Base-by-base conservation (phyloP, 257 asterid species). In the Voacanga thouarsii region DNA sequence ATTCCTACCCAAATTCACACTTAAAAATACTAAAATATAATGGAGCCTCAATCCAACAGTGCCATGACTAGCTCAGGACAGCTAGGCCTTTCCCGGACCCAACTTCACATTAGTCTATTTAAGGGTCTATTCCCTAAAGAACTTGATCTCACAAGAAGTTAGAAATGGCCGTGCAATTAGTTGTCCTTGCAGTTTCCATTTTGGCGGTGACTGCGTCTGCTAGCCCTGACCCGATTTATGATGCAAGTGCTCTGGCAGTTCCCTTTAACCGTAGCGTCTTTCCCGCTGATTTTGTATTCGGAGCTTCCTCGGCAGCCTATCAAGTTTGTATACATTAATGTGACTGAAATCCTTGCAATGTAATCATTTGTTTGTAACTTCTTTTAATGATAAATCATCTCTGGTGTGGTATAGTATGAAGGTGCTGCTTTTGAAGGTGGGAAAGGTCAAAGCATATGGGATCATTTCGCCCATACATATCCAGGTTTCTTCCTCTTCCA, bases 371-470 rank as follows among this genome's bases (percentile, higher is more conserved):
- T 63, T 11, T 26, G 16, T 12, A 18, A 19, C 24, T 5, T 12
- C 39, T 26, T 14, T 24, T 0, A 4, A 16, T 49, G 0, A 61
- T 11, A 24, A 11, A 11, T 24, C 7, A 26, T 12, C 14, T 23
- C 28, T 7, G 12, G 12, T 4, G 12, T 12, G 7, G 12, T 69
- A 12, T 75, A 84, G 87, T 65, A 77, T 45, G 87, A 84, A 84
- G 87, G 87, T 63, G 87, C 80, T 21, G 64, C 80, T 23, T 76
- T 67, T 78, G 80, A 60, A 61, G 49, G 78, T 69, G 87, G 87
- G 6, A 84, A 70, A 78, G 85, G 85, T 5, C 79, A 78, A 19
- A 84, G 79, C 67, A 84, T 84, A 6, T 81, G 85, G 85, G 85
- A 84, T 55, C 60, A 79, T 55, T 84, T 74, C 74, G 26, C 71